Evolutionary conservation across 164 flowering plant species (phyloP).

Genomic region (Vitis rupestris): DNA sequence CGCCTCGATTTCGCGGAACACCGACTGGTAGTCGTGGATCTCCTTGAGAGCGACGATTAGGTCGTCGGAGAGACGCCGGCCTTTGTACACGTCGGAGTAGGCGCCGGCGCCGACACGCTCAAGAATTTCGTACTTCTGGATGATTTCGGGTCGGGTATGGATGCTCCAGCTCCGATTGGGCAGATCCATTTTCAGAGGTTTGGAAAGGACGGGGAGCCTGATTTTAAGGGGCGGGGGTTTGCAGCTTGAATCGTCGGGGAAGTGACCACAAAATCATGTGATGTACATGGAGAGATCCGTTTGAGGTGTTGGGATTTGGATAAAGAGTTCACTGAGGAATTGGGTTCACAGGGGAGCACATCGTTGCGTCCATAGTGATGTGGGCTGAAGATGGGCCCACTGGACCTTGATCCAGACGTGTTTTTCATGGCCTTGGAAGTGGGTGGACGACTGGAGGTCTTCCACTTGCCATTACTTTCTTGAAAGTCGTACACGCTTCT

Average conservation of each 20-base stretch:
- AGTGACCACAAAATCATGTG: background rate
- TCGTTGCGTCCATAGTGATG: too few species aligned
- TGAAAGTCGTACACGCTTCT: too few species aligned
- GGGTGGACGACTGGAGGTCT: too few species aligned
- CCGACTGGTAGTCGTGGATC: slow-evolving; percentile 84
- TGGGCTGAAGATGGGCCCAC: too few species aligned
- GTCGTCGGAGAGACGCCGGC: slow-evolving; percentile 59
- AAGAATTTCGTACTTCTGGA: slow-evolving; percentile 62
- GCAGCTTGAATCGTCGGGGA: background rate
- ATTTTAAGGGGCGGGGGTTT: background rate
- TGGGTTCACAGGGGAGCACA: too few species aligned
- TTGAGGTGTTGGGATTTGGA: too few species aligned
- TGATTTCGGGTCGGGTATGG: slow-evolving; percentile 70
- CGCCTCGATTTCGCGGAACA: slow-evolving; percentile 85
- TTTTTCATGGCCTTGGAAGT: too few species aligned
- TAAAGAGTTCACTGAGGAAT: too few species aligned
- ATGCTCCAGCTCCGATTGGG: slow-evolving; percentile 84
- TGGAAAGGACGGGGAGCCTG: background rate
- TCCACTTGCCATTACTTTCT: too few species aligned
- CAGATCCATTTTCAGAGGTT: slow-evolving; percentile 8
- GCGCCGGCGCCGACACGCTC: slow-evolving; percentile 83
- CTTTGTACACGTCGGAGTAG: slow-evolving; percentile 82
- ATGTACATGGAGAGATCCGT: too few species aligned
- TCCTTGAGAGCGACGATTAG: slow-evolving; percentile 82
- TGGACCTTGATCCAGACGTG: too few species aligned